Evolutionary conservation across 2,329 filamentous ascomycete species (phyloP), one percentile per base, ranked within the genome.

Genomic region (Sarocladiaceae sp.): DNA sequence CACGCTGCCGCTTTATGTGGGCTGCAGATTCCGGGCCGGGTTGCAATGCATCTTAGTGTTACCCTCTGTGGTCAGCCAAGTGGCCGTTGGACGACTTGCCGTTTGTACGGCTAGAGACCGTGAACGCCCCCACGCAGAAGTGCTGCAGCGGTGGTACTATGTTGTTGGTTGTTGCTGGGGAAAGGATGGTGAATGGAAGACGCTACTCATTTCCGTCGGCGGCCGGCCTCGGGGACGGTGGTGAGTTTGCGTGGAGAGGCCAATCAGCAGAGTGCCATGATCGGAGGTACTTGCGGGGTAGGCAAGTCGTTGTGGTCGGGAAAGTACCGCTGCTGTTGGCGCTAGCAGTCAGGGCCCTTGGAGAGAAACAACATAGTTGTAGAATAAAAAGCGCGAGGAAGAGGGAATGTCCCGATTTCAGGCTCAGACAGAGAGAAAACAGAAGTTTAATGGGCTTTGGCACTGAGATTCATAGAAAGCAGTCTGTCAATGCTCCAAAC

Each of bases 241-340:
- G 17, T 22, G 28, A 48, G 44, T 48, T 33, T 29, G 44, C 26
- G 44, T 48, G 44, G 44, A 33, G 26, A 18, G 15, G 20, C 47
- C 31, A 50, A 50, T 50, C 29, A 26, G n/a, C 10, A n/a, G 3
- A n/a, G 22, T 20, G 18, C 47, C 47, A 31, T 26, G 31, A 50
- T 50, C 47, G 47, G 47, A 50, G 47, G 47, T 36, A 50, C 47
- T 26, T 50, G 47, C 29, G 29, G 29, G 18, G 47, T 37, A 7
- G 10, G 47, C 47, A 4, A 25, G 7, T 37, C 15, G 8, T 25
- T 11, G 47, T 22, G n/a, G n/a, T 8, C 17, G 20, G 31, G 18
- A 15, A 11, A 50, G 47, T 50, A 50, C 47, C 47, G 20, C 23
- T 20, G 17, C 8, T 22, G 20, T 4, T 25, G 18, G 28, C 26